These are phyloP conservation scores for Dendrobium catenatum DNA, from an alignment of 106 monocot genomes.

Conservation along the genomic window DNA sequence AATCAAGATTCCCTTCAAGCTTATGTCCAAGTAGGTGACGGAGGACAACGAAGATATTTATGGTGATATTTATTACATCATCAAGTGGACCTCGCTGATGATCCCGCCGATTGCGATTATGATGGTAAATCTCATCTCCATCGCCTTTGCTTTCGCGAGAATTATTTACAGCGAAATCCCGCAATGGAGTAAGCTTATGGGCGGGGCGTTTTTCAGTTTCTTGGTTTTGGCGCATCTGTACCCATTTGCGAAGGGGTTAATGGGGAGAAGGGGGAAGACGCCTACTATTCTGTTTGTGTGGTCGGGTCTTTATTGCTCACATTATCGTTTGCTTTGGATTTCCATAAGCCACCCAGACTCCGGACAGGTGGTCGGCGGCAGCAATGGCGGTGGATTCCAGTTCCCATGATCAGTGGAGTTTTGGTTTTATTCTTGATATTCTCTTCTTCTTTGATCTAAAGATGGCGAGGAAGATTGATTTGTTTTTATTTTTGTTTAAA, in stretches of 20 bases:
- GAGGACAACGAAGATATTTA: conserved; percentile 56
- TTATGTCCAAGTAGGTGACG: conserved; percentile 39
- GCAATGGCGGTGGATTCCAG: too few relatives aligned
- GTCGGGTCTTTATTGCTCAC: conserved; percentile 54
- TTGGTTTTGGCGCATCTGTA: conserved; percentile 60
- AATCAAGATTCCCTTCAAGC: conserved; percentile 64
- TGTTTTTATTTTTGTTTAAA: too few relatives aligned
- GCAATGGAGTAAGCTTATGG: conserved; percentile 55
- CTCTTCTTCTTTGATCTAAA: too few relatives aligned
- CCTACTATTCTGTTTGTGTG: conserved; percentile 60
- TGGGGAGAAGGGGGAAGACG: conserved; percentile 61
- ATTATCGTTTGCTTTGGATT: too few relatives aligned
- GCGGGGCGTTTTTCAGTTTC: conserved; percentile 58
- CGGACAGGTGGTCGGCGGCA: too few relatives aligned
- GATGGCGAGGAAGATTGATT: too few relatives aligned
- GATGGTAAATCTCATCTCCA: conserved; percentile 72
- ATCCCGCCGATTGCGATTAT: conserved; percentile 64
- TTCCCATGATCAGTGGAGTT: too few relatives aligned
- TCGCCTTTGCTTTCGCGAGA: conserved; percentile 43
- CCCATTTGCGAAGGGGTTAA: conserved; percentile 56
- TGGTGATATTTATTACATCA: conserved; percentile 47
- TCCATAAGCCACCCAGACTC: too few relatives aligned
- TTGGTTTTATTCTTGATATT: too few relatives aligned
- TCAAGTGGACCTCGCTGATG: conserved; percentile 65
- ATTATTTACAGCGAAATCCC: conserved; percentile 55